Evolutionary conservation across 345 rosid species (phyloP), one percentile per base, ranked within the genome.

Genomic region (Eutrema japonicum): DNA sequence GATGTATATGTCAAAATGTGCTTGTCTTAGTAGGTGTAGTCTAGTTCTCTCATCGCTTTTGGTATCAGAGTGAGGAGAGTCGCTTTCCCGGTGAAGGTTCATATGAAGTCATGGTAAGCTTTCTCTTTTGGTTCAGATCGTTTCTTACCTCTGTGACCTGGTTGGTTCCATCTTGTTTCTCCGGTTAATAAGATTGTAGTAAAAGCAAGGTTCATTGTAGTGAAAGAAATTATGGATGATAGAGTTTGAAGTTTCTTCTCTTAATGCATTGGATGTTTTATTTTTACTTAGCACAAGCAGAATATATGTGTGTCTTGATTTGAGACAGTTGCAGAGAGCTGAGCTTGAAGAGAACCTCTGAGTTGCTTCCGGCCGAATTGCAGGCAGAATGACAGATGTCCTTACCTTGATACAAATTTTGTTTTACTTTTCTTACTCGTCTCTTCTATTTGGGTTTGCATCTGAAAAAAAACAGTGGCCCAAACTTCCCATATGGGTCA

Each of bases 1-100:
- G 76, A 76, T 70, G 66, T 55, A 54, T 70, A 64, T 53, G 47
- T 70, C 60, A 49, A 69, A 26, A 68, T 60, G 74, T 75, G 71
- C 60, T 45, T n/a, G 71, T 76, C 53, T 29, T 70, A 70, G 75
- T 46, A 76, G 51, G 51, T 18, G n/a, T 70, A 62, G 79, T 62
- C 52, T 54, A 61, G 66, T 45, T 13, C 47, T 64, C 60, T 55
- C 29, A 27, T 55, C 10, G 47, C 71, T 47, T 48, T 5, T 76
- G 47, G 36, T 47, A 54, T 47, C 65, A 59, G 61, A 51, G 65
- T 36, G 22, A 32, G 38, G 46, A 66, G n/a, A 58, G 14, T 67
- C 2, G 22, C 62, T 58, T 66, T 49, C 64, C 32, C 1, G 3
- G 51, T 52, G 70, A 35, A 75, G 69, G 69, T 60, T 67, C 22